These are phyloP conservation scores for Boletus barrowsii DNA, from an alignment of 768 basidiomycete genomes.

Conservation along the genomic window DNA sequence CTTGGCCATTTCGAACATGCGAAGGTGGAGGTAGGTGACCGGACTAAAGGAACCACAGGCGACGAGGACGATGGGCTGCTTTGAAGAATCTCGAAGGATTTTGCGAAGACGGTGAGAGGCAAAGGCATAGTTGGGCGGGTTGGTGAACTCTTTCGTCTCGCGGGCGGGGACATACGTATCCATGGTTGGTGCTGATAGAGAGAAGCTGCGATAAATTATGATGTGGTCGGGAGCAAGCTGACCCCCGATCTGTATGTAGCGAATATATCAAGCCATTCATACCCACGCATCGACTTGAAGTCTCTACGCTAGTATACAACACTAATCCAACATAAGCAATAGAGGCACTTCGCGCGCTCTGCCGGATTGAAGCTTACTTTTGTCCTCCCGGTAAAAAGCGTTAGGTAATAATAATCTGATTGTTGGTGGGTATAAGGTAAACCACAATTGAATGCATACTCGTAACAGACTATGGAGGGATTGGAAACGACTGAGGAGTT, in stretches of 20 bases:
- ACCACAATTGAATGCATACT: constrained; percentile 16
- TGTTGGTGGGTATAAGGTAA: constrained; percentile 14
- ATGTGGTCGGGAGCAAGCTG: constrained; percentile 2
- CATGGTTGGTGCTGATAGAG: constrained; percentile 23
- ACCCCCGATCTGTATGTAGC: no score
- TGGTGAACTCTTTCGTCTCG: constrained; percentile 43
- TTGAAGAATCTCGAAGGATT: constrained; percentile 56
- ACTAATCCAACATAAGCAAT: constrained; percentile 13
- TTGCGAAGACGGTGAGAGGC: constrained; percentile 60
- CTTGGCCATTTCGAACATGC: constrained; percentile 99
- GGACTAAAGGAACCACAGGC: constrained; percentile 99
- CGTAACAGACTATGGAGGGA: constrained; percentile 1
- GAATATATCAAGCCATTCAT: constrained; percentile 17
- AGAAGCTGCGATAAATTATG: constrained; percentile 3
- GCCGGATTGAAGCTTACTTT: constrained; percentile 7
- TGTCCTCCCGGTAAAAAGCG: constrained; percentile 1
- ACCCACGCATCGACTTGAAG: constrained; percentile 14
- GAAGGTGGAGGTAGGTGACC: constrained; percentile 94
- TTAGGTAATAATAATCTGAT: not conserved
- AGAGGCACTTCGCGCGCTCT: not conserved
- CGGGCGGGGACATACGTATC: constrained; percentile 19
- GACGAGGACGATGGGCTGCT: constrained; percentile 89
- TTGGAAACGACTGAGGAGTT: not conserved
- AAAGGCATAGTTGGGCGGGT: constrained; percentile 67
- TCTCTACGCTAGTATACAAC: constrained; percentile 20